Evolutionary conservation across 495 filamentous ascomycete genomes (phyloP).

Genomic region (Xylaria bambusicola): DNA sequence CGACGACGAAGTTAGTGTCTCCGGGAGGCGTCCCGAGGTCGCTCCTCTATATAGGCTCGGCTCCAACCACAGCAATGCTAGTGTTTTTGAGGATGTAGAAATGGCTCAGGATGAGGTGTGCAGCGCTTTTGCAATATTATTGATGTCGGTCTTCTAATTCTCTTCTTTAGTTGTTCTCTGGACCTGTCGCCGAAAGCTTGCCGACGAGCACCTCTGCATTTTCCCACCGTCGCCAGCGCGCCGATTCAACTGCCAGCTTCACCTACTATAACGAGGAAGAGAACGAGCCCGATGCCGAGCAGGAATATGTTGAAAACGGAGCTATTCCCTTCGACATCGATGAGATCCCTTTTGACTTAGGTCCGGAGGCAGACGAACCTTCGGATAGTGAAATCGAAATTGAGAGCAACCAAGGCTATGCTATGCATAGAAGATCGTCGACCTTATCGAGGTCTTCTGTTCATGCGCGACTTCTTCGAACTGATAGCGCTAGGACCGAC

Average conservation of each 20-base stretch:
- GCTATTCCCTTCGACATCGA: conserved; percentile 34
- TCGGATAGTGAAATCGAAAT: conserved; percentile 47
- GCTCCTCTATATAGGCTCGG: conserved; percentile 56
- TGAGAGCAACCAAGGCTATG: conserved; percentile 38
- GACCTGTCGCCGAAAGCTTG: conserved; percentile 91
- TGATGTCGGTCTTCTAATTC: conserved; percentile 22
- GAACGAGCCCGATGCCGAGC: conserved; percentile 39
- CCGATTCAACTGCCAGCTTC: conserved; percentile 85
- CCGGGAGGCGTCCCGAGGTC: conserved; percentile 39
- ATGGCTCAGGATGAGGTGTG: conserved; percentile 95
- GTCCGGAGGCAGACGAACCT: conserved; percentile 38
- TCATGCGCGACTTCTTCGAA: conserved; percentile 71
- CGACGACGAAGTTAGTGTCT: conserved; percentile 26
- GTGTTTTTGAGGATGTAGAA: conserved; percentile 92
- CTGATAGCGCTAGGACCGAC: conserved; percentile 61
- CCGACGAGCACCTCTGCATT: conserved; percentile 89
- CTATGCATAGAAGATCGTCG: conserved; percentile 43
- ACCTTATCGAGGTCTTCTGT: conserved; percentile 58
- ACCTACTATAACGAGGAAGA: conserved; percentile 78
- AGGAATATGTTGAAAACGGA: conserved; percentile 16
- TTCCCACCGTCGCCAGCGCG: conserved; percentile 73
- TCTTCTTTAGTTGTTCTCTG: conserved; percentile 74
- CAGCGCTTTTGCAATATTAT: not conserved
- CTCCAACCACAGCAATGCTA: conserved; percentile 78
- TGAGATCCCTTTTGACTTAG: conserved; percentile 45